phyloP scores from a whole-genome alignment of 1,139 yeast species.

The Pichia sp. region DNA sequence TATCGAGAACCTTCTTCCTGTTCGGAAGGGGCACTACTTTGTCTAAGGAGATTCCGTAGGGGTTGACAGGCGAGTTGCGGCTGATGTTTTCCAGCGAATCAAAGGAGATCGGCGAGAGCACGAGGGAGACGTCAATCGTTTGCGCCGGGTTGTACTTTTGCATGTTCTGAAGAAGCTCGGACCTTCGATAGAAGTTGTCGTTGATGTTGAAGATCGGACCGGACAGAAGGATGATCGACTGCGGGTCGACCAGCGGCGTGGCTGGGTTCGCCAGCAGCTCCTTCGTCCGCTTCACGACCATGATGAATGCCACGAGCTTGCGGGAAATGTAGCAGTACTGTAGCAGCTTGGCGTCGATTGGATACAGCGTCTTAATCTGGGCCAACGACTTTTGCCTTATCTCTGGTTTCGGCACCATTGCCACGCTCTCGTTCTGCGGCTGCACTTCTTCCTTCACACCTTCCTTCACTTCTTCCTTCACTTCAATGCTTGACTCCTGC shows the following conservation, averaged over 20 bases:
- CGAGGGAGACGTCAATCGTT: constrained; percentile 30
- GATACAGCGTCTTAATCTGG: constrained; percentile 7
- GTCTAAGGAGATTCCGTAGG: constrained; percentile 8
- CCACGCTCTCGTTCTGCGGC: not conserved
- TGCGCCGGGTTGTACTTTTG: constrained; percentile 39
- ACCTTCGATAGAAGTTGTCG: constrained; percentile 42
- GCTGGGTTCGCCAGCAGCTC: constrained; percentile 16
- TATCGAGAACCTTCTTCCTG: constrained; percentile 33
- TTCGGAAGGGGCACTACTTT: constrained; percentile 20
- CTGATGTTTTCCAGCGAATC: constrained; percentile 32
- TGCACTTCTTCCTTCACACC: not conserved
- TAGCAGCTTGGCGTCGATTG: constrained; percentile 27
- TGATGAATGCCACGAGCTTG: constrained; percentile 26
- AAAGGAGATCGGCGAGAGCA: constrained; percentile 30
- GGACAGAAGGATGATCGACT: constrained; percentile 33
- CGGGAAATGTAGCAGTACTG: constrained; percentile 33
- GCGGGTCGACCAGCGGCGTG: constrained; percentile 28
- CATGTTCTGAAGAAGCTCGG: constrained; percentile 42
- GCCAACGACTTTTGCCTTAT: not conserved
- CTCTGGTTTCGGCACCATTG: not conserved
- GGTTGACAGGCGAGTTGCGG: constrained; percentile 12
- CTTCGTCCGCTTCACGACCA: constrained; percentile 24
- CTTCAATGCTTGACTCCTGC: too few relatives aligned
- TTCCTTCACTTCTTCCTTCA: not conserved
- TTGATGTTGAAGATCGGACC: constrained; percentile 48